Evolutionary conservation across 2,329 filamentous ascomycete genomes (phyloP).

Genomic region (Epichloe uncinata): DNA sequence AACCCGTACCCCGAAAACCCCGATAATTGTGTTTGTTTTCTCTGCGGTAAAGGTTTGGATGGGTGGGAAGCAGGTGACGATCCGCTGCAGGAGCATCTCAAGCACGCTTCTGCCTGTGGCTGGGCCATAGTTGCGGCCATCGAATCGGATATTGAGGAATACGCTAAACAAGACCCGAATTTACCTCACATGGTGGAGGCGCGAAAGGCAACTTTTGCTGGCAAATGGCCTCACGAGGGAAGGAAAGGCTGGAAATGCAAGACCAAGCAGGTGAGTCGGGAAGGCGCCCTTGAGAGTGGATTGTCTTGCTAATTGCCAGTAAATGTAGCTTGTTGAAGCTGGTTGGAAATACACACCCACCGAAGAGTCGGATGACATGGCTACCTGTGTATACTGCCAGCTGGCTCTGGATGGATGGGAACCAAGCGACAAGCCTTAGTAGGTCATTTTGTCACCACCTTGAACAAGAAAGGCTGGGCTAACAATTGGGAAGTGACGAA

Average conservation of each 20-base stretch:
- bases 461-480: slow-evolving; percentile 5
- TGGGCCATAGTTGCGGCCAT: slow-evolving; percentile 66
- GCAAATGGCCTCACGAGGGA: slow-evolving; percentile 75
- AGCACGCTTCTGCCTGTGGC: slow-evolving; percentile 68
- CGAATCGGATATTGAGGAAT: slow-evolving; percentile 47
- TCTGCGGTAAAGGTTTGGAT: slow-evolving; percentile 72
- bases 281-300: not conserved
- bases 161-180: slow-evolving; percentile 59
- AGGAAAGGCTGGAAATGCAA: slow-evolving; percentile 87
- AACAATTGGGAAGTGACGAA: slow-evolving; percentile 50
- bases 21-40: slow-evolving; percentile 84
- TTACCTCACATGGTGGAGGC: slow-evolving; percentile 60
- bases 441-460: slow-evolving; percentile 20
- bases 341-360: slow-evolving; percentile 92
- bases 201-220: slow-evolving; percentile 70
- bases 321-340: slow-evolving; percentile 64
- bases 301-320: slow-evolving; percentile 2
- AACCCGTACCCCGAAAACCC: slow-evolving; percentile 59
- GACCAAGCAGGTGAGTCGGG: slow-evolving; percentile 58
- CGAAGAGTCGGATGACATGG: slow-evolving; percentile 72
- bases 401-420: slow-evolving; percentile 92
- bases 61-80: slow-evolving; percentile 86
- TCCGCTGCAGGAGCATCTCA: slow-evolving; percentile 72
- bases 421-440: slow-evolving; percentile 77
- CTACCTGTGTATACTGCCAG: slow-evolving; percentile 82